phyloP scores from a whole-genome alignment of 331 rosid species.

The Quercus phellos region DNA sequence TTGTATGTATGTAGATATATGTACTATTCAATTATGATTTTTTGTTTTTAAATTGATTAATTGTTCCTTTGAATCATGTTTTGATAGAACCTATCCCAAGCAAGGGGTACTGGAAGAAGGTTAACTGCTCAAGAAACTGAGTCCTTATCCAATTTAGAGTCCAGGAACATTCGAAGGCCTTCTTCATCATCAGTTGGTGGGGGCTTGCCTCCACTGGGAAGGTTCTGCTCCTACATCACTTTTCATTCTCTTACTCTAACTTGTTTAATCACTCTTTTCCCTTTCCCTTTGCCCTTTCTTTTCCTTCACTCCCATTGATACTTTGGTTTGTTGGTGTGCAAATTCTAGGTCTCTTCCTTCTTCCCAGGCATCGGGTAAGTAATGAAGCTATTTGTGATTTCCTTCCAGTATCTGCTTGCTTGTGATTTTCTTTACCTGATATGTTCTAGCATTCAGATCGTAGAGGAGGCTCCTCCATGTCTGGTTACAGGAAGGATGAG shows the following conservation, averaged over 20 bases:
- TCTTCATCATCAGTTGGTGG: constrained; percentile 93
- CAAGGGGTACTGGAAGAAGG: constrained; percentile 79
- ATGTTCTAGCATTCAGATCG: constrained; percentile 63
- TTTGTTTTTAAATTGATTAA: not conserved
- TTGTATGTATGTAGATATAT: not conserved
- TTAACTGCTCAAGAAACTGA: constrained; percentile 64
- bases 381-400: constrained; percentile 18
- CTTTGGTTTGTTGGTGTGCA: constrained; percentile 19
- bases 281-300: not conserved
- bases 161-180: constrained; percentile 73
- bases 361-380: constrained; percentile 91
- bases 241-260: not conserved
- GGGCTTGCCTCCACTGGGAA: constrained; percentile 95
- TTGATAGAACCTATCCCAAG: constrained; percentile 76
- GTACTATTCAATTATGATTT: not conserved
- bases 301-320: constrained; percentile 13
- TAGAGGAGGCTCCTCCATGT: constrained; percentile 85
- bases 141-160: constrained; percentile 65
- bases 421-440: constrained; percentile 38
- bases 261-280: not conserved
- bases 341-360: constrained; percentile 67
- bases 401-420: constrained; percentile 19
- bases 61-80: constrained; percentile 13
- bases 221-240: constrained; percentile 44
- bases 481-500: constrained; percentile 84